Percentiles rank a stretch among this genome's conserved stretches.
Evolutionary conservation across 2,329 filamentous ascomycete species (phyloP).

Genomic region (Claviceps humidiphila): DNA sequence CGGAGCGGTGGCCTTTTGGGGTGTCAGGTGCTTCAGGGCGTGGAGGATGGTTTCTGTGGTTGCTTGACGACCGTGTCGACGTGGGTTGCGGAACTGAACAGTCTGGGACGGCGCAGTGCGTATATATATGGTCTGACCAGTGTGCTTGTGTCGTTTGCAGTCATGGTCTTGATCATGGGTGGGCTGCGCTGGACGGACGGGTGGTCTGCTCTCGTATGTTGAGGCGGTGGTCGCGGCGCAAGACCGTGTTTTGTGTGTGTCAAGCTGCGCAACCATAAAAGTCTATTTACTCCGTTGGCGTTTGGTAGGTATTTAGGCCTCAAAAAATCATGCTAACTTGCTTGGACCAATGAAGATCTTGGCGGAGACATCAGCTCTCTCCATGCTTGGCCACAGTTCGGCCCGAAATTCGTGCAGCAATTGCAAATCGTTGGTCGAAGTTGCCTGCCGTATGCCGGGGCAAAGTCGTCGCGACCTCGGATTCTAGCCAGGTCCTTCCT

Average conservation of each 20-base stretch:
- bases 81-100: slow-evolving; percentile 48
- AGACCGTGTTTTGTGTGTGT: neutral
- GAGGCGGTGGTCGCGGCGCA: neutral
- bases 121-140: slow-evolving; percentile 58
- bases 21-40: slow-evolving; percentile 54
- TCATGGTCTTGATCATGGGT: slow-evolving; percentile 62
- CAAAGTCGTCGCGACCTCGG: neutral
- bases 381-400: too few species aligned
- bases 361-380: too few species aligned
- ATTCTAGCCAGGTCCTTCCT: neutral
- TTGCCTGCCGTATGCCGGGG: neutral
- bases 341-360: too few species aligned
- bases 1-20: slow-evolving; percentile 41
- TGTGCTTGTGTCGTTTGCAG: slow-evolving; percentile 41
- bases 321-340: too few species aligned
- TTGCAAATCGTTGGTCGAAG: neutral
- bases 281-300: neutral
- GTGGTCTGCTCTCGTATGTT: slow-evolving; percentile 31
- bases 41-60: slow-evolving; percentile 57
- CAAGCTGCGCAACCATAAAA: neutral
- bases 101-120: slow-evolving; percentile 36
- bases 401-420: too few species aligned
- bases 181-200: slow-evolving; percentile 57
- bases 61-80: slow-evolving; percentile 54
- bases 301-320: neutral